Percentiles rank a stretch among this genome's conserved stretches.
Conservation (phyloP, 306 rosid species). For the Clitoria ternatea region DNA sequence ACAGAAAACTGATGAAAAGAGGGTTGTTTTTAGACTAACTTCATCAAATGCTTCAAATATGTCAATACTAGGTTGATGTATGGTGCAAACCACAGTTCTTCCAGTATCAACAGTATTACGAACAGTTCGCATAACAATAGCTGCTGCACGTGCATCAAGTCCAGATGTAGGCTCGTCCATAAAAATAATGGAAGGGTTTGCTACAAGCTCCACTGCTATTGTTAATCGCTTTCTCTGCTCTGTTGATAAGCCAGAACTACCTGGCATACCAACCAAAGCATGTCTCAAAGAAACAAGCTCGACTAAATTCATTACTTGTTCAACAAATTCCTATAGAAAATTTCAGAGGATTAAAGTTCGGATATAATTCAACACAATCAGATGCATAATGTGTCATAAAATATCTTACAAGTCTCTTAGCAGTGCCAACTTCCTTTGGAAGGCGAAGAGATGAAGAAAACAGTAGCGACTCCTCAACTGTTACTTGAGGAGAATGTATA, state of each 20-base stretch:
- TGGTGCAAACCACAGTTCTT: constrained; percentile 90
- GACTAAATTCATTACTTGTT: constrained; percentile 76
- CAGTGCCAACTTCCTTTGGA: constrained; percentile 60
- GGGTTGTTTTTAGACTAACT: constrained; percentile 36
- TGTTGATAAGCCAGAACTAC: constrained; percentile 79
- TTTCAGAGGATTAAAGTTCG: neutral
- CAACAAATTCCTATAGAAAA: constrained; percentile 72
- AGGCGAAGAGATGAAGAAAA: constrained; percentile 90
- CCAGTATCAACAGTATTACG: constrained; percentile 94
- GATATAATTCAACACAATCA: neutral
- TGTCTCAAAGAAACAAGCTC: constrained; percentile 72
- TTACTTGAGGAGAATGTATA: constrained; percentile 92
- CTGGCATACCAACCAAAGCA: constrained; percentile 91
- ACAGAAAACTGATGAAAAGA: neutral
- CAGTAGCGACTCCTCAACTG: constrained; percentile 77
- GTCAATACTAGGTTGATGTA: constrained; percentile 90
- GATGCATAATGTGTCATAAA: neutral
- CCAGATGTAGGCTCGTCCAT: constrained; percentile 98
- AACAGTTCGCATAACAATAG: constrained; percentile 88
- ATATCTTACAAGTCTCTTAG: constrained; percentile 55
- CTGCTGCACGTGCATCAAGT: constrained; percentile 93
- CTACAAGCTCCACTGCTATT: constrained; percentile 90
- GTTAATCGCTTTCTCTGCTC: constrained; percentile 90
- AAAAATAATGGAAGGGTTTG: constrained; percentile 90
- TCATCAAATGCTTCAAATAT: constrained; percentile 94